Conservation (phyloP, 2,329 filamentous ascomycete species). For the Fusarium setosum region DNA sequence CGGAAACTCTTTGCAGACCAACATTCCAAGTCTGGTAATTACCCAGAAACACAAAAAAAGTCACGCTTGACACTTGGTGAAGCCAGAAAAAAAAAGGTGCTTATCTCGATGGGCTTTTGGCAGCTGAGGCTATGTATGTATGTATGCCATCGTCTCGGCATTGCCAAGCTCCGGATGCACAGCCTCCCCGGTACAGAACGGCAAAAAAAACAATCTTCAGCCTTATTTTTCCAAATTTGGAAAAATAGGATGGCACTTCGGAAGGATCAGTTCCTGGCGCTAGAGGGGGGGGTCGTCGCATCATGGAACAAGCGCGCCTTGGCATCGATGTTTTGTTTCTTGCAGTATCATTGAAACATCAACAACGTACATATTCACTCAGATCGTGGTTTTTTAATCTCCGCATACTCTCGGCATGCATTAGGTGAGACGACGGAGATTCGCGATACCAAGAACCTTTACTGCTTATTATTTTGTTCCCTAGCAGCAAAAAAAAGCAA, state of each 20-base stretch:
- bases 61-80: neutral
- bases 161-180: neutral
- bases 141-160: no score
- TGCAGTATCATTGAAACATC: neutral
- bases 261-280: neutral
- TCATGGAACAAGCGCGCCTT: neutral
- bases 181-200: neutral
- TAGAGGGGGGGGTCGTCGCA: neutral
- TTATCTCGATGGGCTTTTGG: neutral
- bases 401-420: no score
- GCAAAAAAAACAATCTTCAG: constrained; percentile 12
- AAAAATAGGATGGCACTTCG: no score
- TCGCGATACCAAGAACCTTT: no score
- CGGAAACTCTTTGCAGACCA: neutral
- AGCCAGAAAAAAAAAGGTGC: neutral
- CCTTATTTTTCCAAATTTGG: constrained; percentile 7
- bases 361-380: no score
- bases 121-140: neutral
- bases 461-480: no score
- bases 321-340: neutral
- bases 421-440: no score
- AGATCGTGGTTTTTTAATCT: no score
- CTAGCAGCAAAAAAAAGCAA: no score
- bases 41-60: neutral
- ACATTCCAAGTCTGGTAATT: neutral